Evolutionary conservation across 31 red algal species (phyloP), one percentile per base, ranked within the genome.

Genomic region (Odonthalia washingtoniensis): DNA sequence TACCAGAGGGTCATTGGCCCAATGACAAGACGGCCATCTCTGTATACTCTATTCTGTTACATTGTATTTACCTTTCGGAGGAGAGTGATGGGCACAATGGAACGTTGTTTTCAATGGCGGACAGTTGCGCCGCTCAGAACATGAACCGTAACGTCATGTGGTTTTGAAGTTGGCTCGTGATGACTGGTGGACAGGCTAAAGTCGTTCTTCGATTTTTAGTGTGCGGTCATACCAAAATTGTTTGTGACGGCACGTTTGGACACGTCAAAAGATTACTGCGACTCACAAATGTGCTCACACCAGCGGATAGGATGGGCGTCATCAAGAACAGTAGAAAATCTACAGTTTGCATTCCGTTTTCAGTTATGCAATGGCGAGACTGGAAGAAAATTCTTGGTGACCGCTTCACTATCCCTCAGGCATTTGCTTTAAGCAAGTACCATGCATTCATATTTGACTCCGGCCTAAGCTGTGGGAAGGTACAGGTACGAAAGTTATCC

Each of bases 151-250:
- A 18, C 28, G 28, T 70, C 12, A 6, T 70, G 6, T 18, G 9
- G 67, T 70, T 18, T 70, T 70, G 9, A 12, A 18, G 67, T 30
- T 70, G 67, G 67, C 27, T 70, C 33, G 9, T 12, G 6, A 12
- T 70, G 67, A 18, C 27, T 30, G 67, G 67, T 34, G 9, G 9
- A 18, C 9, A 78, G 6, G 32, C 12, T 12, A 63, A 77, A 31
- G 43, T 80, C 28, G 2, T 37, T 14, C 81, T 84, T 27, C 31
- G 34, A 3, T 84, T 84, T 73, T 31, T 84, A 69, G 64, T 84
- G 9, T 62, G 65, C 52, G 66, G 66, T 26, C 65, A 84, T 65
- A 72, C 40, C 9, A 84, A 72, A 84, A 84, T 44, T 84, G 0
- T 84, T 34, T 66, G 6, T 72, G 46, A 84, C 0, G 81, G 66